Evolutionary conservation across 352 stramenopile genomes (phyloP).

Genomic region (Plasmopara viticola): DNA sequence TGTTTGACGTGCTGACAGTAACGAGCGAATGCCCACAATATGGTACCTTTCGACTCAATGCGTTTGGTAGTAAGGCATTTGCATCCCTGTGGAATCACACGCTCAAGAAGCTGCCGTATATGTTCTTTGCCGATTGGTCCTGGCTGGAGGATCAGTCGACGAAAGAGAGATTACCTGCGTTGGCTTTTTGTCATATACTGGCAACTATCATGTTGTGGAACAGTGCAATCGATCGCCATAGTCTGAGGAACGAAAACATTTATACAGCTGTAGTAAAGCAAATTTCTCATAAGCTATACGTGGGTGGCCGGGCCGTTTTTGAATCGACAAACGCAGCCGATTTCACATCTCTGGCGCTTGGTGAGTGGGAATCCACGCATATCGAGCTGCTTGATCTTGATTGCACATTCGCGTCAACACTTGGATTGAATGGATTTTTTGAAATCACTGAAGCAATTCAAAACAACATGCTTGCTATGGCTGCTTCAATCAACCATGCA

Average conservation of each 20-base stretch:
- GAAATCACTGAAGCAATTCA: constrained; percentile 28
- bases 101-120: constrained; percentile 45
- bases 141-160: constrained; percentile 55
- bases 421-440: constrained; percentile 29
- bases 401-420: constrained; percentile 21
- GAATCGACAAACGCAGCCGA: constrained; percentile 2
- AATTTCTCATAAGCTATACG: constrained; percentile 19
- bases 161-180: constrained; percentile 28
- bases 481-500: neutral
- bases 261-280: constrained; percentile 24
- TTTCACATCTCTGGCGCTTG: constrained; percentile 13
- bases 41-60: constrained; percentile 38
- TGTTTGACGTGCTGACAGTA: constrained; percentile 43
- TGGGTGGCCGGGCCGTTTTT: constrained; percentile 11
- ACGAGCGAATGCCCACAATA: constrained; percentile 15
- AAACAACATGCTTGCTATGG: constrained; percentile 20
- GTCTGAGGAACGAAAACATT: constrained; percentile 19
- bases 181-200: constrained; percentile 52
- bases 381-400: constrained; percentile 30
- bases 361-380: constrained; percentile 13
- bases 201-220: constrained; percentile 40
- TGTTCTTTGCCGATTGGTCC: constrained; percentile 58
- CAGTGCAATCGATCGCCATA: constrained; percentile 27
- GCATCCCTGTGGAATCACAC: constrained; percentile 37
- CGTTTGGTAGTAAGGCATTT: constrained; percentile 34